Percentiles rank a stretch among this genome's conserved stretches.
phyloP scores from a whole-genome alignment of 2,329 filamentous ascomycete species.

The Stylonectria norvegica region DNA sequence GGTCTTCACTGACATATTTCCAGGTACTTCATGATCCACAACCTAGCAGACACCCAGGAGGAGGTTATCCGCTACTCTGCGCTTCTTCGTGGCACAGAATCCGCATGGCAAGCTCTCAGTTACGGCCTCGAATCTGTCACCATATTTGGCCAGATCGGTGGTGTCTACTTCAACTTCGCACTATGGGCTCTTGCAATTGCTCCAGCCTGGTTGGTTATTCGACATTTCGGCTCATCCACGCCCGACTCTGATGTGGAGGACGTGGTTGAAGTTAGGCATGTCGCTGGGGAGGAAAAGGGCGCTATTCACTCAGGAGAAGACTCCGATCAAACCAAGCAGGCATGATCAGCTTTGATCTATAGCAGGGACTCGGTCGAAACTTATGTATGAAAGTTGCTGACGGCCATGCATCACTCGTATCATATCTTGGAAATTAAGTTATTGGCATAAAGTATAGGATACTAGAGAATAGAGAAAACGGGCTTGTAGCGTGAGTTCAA shows the following conservation, averaged over 20 bases:
- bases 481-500: too few relatives aligned
- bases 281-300: constrained; percentile 12
- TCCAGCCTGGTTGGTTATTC: constrained; percentile 66
- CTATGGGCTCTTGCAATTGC: constrained; percentile 62
- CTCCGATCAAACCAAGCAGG: constrained; percentile 15
- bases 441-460: too few relatives aligned
- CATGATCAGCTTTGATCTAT: constrained; percentile 1
- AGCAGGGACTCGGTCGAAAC: constrained; percentile 24
- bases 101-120: constrained; percentile 68
- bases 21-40: constrained; percentile 67
- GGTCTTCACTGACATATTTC: background rate
- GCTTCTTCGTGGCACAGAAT: constrained; percentile 66
- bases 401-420: too few relatives aligned
- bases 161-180: constrained; percentile 67
- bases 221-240: constrained; percentile 32
- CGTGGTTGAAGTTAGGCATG: constrained; percentile 4
- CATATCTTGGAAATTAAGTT: too few relatives aligned
- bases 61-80: constrained; percentile 68
- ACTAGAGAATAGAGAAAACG: too few relatives aligned
- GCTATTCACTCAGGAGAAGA: constrained; percentile 17
- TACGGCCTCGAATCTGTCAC: constrained; percentile 63
- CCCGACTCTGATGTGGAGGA: background rate
- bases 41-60: constrained; percentile 57
- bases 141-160: constrained; percentile 62
- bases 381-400: too few relatives aligned